Conservation (phyloP, 495 filamentous ascomycete species). For the Talaromyces proteolyticus region DNA sequence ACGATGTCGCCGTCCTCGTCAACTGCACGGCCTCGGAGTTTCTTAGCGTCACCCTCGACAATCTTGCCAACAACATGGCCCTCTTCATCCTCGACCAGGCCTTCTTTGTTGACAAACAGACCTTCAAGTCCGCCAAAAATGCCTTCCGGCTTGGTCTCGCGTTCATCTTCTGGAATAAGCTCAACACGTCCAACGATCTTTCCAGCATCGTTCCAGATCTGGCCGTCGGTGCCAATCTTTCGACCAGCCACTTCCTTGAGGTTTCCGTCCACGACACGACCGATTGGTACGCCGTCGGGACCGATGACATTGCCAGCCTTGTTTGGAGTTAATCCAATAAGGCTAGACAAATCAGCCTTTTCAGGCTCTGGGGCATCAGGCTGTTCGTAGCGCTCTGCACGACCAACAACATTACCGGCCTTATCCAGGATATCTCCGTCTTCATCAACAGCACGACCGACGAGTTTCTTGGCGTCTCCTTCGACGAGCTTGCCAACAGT, state of each 20-base stretch:
- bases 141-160: constrained; percentile 54
- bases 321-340: constrained; percentile 58
- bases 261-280: constrained; percentile 54
- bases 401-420: constrained; percentile 54
- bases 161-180: constrained; percentile 58
- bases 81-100: constrained; percentile 55
- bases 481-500: constrained; percentile 53
- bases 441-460: constrained; percentile 56
- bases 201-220: constrained; percentile 64
- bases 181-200: constrained; percentile 63
- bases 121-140: constrained; percentile 67
- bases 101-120: constrained; percentile 56
- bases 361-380: constrained; percentile 40
- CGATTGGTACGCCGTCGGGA: constrained; percentile 56
- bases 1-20: constrained; percentile 73
- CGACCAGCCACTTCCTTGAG: constrained; percentile 55
- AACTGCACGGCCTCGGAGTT: constrained; percentile 59
- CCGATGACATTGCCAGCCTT: constrained; percentile 67
- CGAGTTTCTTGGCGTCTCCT: constrained; percentile 58
- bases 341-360: constrained; percentile 52
- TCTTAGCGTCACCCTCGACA: constrained; percentile 62
- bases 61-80: constrained; percentile 62
- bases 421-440: constrained; percentile 62
- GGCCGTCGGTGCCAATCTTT: constrained; percentile 57
- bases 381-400: constrained; percentile 50